Evolutionary conservation across 2,329 filamentous ascomycete genomes (phyloP), one percentile per base, ranked within the genome.

Genomic region (Madurella mycetomatis): DNA sequence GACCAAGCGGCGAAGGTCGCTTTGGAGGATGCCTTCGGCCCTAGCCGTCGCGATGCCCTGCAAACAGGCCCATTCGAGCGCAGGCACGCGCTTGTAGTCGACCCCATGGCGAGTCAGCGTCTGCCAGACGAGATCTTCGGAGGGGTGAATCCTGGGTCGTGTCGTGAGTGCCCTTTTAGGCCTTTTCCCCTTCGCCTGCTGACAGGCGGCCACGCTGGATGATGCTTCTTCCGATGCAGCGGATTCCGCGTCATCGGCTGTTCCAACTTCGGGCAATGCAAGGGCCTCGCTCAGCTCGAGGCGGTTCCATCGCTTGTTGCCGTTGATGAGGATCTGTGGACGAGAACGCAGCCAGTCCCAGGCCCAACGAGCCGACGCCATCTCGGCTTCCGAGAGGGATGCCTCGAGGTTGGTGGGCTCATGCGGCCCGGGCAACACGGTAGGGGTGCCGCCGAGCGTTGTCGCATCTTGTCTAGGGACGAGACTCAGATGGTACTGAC

Each of bases 61-160:
- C 9, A 85, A 72, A 2, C 80, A 73, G 59, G 77, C 73, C 81
- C 82, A 85, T 67, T 84, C 81, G 11, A 80, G 79, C 11, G 74
- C 73, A 2, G 82, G 81, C 3, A 84, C 70, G 53, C 78, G 76
- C 63, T 82, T 83, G 62, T 78, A 74, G 64, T 86, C 82, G 9
- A 80, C 72, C 7, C 75, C 74, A 65, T 86, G 83, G 12, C 82
- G 82, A 18, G 82, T 77, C 46, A 86, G 69, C 2, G 76, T 76
- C 63, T 79, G 75, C 83, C 83, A 86, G 65, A 83, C 76, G 4
- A 77, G 76, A 46, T 79, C 75, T 58, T 83, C 76, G 0, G 78
- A 76, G 13, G 80, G 76, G 53, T 75, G 76, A 1, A 85, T 64
- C 15, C 69, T 65, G 2, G 69, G 70, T 5, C 63, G 58, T 12